phyloP scores from a whole-genome alignment of 768 basidiomycete genomes.

The Daedaleopsis nitida region DNA sequence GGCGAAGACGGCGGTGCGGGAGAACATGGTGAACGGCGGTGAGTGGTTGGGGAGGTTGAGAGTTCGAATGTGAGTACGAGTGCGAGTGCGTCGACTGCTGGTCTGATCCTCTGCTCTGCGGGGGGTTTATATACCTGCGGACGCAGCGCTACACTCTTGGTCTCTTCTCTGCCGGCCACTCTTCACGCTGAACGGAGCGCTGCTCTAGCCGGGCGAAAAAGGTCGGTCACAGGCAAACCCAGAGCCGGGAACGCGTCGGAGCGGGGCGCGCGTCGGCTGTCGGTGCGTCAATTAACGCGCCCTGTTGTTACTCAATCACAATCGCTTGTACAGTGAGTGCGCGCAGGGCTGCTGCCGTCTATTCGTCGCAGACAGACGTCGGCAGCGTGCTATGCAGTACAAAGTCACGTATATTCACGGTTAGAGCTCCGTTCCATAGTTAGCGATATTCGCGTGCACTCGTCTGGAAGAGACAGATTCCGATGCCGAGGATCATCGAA shows the following conservation, averaged over 20 bases:
- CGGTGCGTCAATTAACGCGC: not conserved
- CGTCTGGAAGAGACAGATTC: too few species aligned
- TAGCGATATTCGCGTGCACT: too few species aligned
- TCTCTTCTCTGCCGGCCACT: not conserved
- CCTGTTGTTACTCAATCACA: too few species aligned
- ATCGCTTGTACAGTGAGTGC: too few species aligned
- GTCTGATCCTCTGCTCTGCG: not conserved
- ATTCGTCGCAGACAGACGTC: not conserved
- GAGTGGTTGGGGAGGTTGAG: not conserved
- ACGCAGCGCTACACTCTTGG: not conserved
- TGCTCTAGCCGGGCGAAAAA: not conserved
- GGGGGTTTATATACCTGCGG: not conserved
- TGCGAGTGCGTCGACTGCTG: not conserved
- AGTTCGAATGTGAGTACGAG: not conserved
- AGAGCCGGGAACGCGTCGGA: too few species aligned
- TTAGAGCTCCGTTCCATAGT: too few species aligned
- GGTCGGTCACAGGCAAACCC: too few species aligned
- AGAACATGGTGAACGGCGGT: not conserved
- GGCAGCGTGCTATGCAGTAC: not conserved
- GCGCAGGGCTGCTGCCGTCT: not conserved
- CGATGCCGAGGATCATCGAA: too few species aligned
- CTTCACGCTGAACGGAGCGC: not conserved
- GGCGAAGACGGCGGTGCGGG: constrained; percentile 5
- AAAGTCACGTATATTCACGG: too few species aligned
- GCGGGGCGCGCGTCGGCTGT: constrained; percentile 2